Evolutionary conservation across 179 eudicot species (phyloP), one percentile per base, ranked within the genome.

Genomic region (Heliamphora ciliata): DNA sequence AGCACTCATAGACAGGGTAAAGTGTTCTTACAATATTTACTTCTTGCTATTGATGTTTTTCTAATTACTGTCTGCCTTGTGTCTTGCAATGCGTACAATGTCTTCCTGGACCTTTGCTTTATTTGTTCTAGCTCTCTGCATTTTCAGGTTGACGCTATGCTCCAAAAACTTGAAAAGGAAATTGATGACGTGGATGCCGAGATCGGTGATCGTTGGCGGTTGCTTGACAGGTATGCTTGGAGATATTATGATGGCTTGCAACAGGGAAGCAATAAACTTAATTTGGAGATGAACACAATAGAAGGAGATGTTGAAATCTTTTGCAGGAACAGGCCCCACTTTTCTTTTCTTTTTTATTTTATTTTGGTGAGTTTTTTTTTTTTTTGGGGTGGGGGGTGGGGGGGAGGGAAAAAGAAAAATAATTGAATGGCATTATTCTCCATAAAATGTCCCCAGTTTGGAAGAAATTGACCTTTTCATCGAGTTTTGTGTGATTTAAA

Each of bases 181-280:
- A 93, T 97, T 73, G 98, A 97, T 90, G 97, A 92, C 80, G 99
- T 97, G 69, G 98, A 95, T 91, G 94, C 97, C 44, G 87, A 87
- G 81, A 95, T 94, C 87, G 98, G 98, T 63, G 93, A 94, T 79
- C 88, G 94, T 55, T 93, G 94, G 95, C 88, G 88, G 79, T 86
- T 95, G 50, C 97, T 95, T 74, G 98, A 95, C 86, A 92, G 97
- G 99, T 97, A 76, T 50, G 69, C 24, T 21, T 21, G 24, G 24
- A 21, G 24, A 21, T 21, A 21, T 21, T 21, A 21, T 21, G 24
- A 21, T 21, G 24, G 24, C 24, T 21, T 21, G 24, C 24, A 21
- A 21, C 24, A 21, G 24, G 24, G 24, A 21, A 21, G 24, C 24
- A 21, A 21, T 21, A 21, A 21, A 21, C 24, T 21, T 21, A 21